Conservation (phyloP, 2,329 filamentous ascomycete species). For the Aspergillus spinulosporus region DNA sequence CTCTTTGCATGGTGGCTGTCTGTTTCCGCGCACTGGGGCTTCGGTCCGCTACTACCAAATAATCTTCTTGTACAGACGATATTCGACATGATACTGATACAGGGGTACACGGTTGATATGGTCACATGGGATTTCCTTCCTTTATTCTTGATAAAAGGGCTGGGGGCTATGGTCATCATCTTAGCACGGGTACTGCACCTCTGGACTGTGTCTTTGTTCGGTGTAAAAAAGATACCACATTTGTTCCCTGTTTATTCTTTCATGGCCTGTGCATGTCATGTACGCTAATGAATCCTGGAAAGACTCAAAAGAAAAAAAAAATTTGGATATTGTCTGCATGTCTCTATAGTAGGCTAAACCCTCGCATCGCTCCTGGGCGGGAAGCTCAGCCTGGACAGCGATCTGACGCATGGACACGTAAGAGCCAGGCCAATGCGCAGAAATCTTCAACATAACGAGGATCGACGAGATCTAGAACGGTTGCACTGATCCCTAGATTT, state of each 20-base stretch:
- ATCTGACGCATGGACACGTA: slow-evolving; percentile 15
- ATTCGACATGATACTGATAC: slow-evolving; percentile 16
- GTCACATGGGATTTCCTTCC: slow-evolving; percentile 23
- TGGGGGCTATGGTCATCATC: slow-evolving; percentile 20
- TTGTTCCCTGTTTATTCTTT: slow-evolving; percentile 17
- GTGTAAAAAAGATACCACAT: slow-evolving; percentile 34
- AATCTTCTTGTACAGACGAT: slow-evolving; percentile 38
- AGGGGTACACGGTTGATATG: slow-evolving; percentile 17
- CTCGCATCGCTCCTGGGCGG: neutral
- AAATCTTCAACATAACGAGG: slow-evolving; percentile 5
- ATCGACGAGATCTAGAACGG: slow-evolving; percentile 23
- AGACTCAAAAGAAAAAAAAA: slow-evolving; percentile 6
- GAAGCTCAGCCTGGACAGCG: slow-evolving; percentile 3
- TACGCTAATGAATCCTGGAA: slow-evolving; percentile 20
- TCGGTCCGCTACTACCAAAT: slow-evolving; percentile 24
- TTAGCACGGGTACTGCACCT: slow-evolving; percentile 17
- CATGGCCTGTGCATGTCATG: slow-evolving; percentile 18
- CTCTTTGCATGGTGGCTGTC: slow-evolving; percentile 34
- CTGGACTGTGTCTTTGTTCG: slow-evolving; percentile 20
- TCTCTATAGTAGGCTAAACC: neutral
- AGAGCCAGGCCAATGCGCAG: slow-evolving; percentile 10
- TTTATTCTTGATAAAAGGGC: slow-evolving; percentile 16
- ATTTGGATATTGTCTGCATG: neutral
- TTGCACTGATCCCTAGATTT: slow-evolving; percentile 17
- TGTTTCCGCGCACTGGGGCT: slow-evolving; percentile 23